Conservation (phyloP, 768 basidiomycete species). For the Xerocomellus intermedius region DNA sequence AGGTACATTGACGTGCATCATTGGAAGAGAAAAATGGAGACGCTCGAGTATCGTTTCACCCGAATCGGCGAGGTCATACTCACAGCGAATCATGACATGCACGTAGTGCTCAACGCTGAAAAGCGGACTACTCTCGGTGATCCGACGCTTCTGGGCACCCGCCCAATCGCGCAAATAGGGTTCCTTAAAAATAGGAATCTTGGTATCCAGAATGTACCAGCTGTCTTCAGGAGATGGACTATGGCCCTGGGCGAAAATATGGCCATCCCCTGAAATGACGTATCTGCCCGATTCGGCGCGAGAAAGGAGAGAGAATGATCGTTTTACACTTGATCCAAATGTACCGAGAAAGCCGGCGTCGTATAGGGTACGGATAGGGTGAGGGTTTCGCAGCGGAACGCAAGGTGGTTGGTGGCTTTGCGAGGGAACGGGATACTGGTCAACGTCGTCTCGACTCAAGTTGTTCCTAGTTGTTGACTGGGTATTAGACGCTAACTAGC, state of each 20-base stretch:
- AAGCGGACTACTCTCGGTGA: slow-evolving; percentile 53
- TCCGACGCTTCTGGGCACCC: slow-evolving; percentile 34
- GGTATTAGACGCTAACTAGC: slow-evolving; percentile 8
- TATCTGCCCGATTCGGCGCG: slow-evolving; percentile 45
- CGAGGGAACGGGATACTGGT: slow-evolving; percentile 57
- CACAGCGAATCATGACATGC: slow-evolving; percentile 50
- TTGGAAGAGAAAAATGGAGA: slow-evolving; percentile 44
- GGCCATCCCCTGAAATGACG: slow-evolving; percentile 47
- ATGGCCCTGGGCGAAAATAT: slow-evolving; percentile 41
- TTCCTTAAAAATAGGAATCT: slow-evolving; percentile 18
- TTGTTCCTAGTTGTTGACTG: slow-evolving; percentile 35
- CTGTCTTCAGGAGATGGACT: slow-evolving; percentile 15
- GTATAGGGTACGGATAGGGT: slow-evolving; percentile 48
- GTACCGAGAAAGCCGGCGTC: slow-evolving; percentile 41
- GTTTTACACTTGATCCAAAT: slow-evolving; percentile 27
- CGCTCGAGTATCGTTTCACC: slow-evolving; percentile 21
- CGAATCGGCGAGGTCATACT: slow-evolving; percentile 49
- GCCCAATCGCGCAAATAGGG: slow-evolving; percentile 29
- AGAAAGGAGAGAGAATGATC: slow-evolving; percentile 50
- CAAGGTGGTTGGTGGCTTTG: slow-evolving; percentile 61
- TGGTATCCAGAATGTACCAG: slow-evolving; percentile 29
- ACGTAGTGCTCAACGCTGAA: slow-evolving; percentile 55
- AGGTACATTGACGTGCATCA: slow-evolving; percentile 50
- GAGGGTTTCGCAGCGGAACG: slow-evolving; percentile 52
- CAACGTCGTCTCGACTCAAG: slow-evolving; percentile 40